Conservation (phyloP, 2,329 filamentous ascomycete species). For the Talaromyces sp. region DNA sequence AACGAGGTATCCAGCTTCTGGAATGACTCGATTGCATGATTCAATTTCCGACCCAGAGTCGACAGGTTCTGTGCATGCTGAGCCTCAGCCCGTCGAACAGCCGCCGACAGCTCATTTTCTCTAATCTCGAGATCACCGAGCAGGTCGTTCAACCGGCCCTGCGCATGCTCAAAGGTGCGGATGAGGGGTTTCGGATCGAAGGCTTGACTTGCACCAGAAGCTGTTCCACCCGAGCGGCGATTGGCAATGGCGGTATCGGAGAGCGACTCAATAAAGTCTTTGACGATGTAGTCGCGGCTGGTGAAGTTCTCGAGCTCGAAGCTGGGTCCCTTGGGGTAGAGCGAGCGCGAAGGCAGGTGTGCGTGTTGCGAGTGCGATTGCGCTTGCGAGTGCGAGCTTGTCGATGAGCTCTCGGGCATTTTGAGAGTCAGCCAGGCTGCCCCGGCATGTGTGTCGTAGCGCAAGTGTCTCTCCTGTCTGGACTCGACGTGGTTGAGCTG, state of each 20-base stretch:
- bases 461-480: not conserved
- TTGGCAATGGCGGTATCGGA: slow-evolving; percentile 75
- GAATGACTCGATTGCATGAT: slow-evolving; percentile 87
- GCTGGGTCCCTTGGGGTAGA: slow-evolving; percentile 72
- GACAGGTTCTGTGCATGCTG: slow-evolving; percentile 90
- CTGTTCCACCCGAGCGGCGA: slow-evolving; percentile 63
- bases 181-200: slow-evolving; percentile 98
- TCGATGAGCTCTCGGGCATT: slow-evolving; percentile 35
- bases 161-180: slow-evolving; percentile 77
- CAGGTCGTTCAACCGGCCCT: slow-evolving; percentile 46
- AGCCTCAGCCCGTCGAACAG: slow-evolving; percentile 83
- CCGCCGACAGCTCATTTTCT: slow-evolving; percentile 85
- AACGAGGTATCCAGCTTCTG: slow-evolving; percentile 81
- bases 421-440: slow-evolving; percentile 12
- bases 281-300: slow-evolving; percentile 90
- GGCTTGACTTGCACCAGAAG: slow-evolving; percentile 37
- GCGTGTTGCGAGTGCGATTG: slow-evolving; percentile 58
- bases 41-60: slow-evolving; percentile 79
- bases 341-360: slow-evolving; percentile 52
- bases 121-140: slow-evolving; percentile 78
- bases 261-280: slow-evolving; percentile 92
- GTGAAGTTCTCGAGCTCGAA: slow-evolving; percentile 88
- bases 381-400: slow-evolving; percentile 34
- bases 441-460: not conserved
- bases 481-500: not conserved